These are phyloP conservation scores for Hericium coralloides DNA, from an alignment of 768 basidiomycete species.

Conservation along the genomic window DNA sequence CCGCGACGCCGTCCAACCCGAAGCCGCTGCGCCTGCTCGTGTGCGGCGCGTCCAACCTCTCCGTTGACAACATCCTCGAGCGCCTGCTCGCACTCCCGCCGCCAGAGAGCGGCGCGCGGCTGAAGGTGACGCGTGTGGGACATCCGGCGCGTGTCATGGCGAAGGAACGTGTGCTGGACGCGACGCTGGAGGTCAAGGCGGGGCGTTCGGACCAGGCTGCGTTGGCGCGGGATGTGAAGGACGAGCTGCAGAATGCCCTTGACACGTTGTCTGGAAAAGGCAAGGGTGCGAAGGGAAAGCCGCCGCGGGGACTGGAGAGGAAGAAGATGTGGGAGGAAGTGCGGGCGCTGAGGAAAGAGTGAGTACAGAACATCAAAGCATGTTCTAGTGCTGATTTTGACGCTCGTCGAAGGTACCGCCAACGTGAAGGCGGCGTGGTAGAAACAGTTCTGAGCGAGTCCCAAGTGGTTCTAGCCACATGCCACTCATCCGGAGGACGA, in stretches of 20 bases:
- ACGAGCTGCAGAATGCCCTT: slow-evolving; percentile 68
- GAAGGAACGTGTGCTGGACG: slow-evolving; percentile 52
- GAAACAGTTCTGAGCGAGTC: slow-evolving; percentile 72
- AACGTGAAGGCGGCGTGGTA: slow-evolving; percentile 80
- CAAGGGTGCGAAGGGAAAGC: slow-evolving; percentile 65
- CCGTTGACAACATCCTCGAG: slow-evolving; percentile 93
- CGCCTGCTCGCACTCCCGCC: slow-evolving; percentile 60
- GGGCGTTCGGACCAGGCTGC: slow-evolving; percentile 71
- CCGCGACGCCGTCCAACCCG: slow-evolving; percentile 34
- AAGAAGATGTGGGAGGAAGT: slow-evolving; percentile 86
- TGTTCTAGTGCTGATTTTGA: background rate
- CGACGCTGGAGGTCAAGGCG: slow-evolving; percentile 68
- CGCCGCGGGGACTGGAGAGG: slow-evolving; percentile 61
- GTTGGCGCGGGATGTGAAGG: slow-evolving; percentile 82
- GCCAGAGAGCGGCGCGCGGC: slow-evolving; percentile 35
- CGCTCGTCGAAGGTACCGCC: slow-evolving; percentile 56
- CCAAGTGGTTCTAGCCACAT: slow-evolving; percentile 88
- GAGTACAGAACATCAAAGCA: slow-evolving; percentile 15
- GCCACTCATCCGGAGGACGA: slow-evolving; percentile 84
- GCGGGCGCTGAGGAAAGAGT: slow-evolving; percentile 87
- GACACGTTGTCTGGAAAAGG: slow-evolving; percentile 61
- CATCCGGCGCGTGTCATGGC: slow-evolving; percentile 92
- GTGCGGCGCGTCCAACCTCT: slow-evolving; percentile 90
- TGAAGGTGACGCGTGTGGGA: slow-evolving; percentile 81
- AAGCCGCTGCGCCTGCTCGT: slow-evolving; percentile 63